A percentile compares a stretch with the other conserved stretches of the same genome.
These are phyloP conservation scores for Chloromonas sp. DNA, from an alignment of 163 green algal genomes.

Conservation along the genomic window DNA sequence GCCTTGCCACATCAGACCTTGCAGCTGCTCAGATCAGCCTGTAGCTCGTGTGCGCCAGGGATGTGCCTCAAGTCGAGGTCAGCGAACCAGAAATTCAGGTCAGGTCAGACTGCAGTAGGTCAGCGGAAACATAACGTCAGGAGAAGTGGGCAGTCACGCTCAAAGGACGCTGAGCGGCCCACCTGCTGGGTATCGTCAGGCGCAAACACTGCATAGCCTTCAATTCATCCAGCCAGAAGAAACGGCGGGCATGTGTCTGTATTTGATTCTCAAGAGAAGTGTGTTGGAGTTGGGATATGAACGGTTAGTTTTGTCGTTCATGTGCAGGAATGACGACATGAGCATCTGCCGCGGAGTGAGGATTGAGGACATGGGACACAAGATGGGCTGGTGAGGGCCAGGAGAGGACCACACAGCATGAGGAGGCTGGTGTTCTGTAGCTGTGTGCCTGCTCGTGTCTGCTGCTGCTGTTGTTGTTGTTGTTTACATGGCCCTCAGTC, in stretches of 20 bases:
- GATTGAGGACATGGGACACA: slow-evolving; percentile 94
- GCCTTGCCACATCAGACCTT: background rate
- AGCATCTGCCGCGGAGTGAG: slow-evolving; percentile 58
- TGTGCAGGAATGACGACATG: slow-evolving; percentile 67
- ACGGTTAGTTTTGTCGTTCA: background rate
- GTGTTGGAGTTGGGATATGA: no score
- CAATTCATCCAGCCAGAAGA: no score
- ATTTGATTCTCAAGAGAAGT: no score
- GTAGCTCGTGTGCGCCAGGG: background rate
- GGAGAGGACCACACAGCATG: no score
- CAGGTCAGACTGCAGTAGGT: background rate
- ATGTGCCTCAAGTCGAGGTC: background rate
- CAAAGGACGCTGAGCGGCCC: no score
- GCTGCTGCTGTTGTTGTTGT: background rate
- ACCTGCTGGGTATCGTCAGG: no score
- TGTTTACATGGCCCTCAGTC: background rate
- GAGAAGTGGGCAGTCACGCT: no score
- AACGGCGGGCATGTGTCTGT: no score
- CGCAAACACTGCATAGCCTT: no score
- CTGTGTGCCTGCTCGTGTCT: background rate
- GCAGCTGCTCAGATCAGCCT: background rate
- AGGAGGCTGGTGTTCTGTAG: no score
- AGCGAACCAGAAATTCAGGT: background rate
- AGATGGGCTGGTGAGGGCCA: slow-evolving; percentile 57
- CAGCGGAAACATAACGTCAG: no score